These are phyloP conservation scores for Colletotrichum godetiae DNA, from an alignment of 2,329 filamentous ascomycete genomes.

Conservation along the genomic window DNA sequence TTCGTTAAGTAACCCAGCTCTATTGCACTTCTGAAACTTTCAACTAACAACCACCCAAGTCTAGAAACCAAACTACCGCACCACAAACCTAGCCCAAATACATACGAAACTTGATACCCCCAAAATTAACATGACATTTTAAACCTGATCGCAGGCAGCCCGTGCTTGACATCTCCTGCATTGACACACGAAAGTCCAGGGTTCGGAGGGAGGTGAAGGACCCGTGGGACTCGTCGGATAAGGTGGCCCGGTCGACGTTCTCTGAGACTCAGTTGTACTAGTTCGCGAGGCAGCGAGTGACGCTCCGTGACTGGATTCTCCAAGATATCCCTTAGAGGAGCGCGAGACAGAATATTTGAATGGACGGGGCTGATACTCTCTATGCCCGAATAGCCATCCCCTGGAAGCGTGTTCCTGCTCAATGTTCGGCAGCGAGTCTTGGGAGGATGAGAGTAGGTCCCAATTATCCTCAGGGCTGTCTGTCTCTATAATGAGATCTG, in stretches of 20 bases:
- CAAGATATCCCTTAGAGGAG: not conserved
- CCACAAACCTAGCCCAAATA: slow-evolving; percentile 5
- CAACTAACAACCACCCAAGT: not conserved
- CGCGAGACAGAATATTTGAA: not conserved
- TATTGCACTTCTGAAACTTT: not conserved
- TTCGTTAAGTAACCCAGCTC: slow-evolving; percentile 16
- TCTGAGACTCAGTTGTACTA: not conserved
- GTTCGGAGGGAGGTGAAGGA: not conserved
- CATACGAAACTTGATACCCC: slow-evolving; percentile 33
- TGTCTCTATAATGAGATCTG: not conserved
- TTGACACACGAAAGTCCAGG: not conserved
- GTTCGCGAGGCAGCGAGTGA: not conserved
- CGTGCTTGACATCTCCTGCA: not conserved
- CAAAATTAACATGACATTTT: not conserved
- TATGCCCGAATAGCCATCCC: too few species aligned
- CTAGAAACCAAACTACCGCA: not conserved
- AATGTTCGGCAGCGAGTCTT: too few species aligned
- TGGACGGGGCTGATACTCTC: too few species aligned
- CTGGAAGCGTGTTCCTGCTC: too few species aligned
- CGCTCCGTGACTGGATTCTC: not conserved
- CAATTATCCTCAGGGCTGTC: too few species aligned
- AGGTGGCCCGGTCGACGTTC: not conserved
- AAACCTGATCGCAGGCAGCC: not conserved
- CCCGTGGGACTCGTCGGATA: not conserved
- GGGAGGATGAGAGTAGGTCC: too few species aligned